Base-by-base conservation (phyloP, 805 yeast genomes). In the Ogataea pini region DNA sequence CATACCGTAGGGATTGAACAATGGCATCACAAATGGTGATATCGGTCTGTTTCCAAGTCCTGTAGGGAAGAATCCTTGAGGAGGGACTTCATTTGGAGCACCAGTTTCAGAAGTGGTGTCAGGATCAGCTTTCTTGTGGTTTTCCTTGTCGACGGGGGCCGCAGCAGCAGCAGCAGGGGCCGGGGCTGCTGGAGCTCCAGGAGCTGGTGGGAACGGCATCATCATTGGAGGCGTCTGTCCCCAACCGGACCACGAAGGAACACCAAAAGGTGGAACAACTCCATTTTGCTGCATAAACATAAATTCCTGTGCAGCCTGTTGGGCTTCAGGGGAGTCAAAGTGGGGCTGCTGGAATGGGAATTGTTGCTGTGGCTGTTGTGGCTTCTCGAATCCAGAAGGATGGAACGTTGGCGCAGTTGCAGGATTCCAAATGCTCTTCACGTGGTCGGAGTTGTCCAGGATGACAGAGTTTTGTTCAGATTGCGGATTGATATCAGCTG, bases 391-490 rank as follows among this genome's bases (percentile, higher is more conserved):
- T 33, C 65, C 74, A 51, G 59, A 46, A 18, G 88, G 87, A 12
- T 78, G 78, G 60, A 83, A 83, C 1, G 84, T 68, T 8, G 81
- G 67, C 3, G 86, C 83, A 16, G 83, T 69, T 6, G 85, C 86
- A 0, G 86, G 86, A 61, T 82, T 81, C 88, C 88, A 83, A 55
- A 80, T 78, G 57, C 70, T 76, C 36, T 59, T 61, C 12, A 42
- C 31, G 9, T 56, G 53, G 16, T 51, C 57, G 19, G 60, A 46
- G 29, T 57, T 57, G 25, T 72, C 75, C 37, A 64, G 48, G 17
- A 61, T 55, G 7, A 60, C 51, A 0, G 73, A 67, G 44, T 64
- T 67, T 25, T 62, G 70, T 25, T 72, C 75, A 3, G 75, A 67
- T 8, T 50, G 56, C 8, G 57, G 50, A 29, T 63, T 58, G 9